phyloP scores from a whole-genome alignment of 2,329 filamentous ascomycete species.

The Penicillium sp. region DNA sequence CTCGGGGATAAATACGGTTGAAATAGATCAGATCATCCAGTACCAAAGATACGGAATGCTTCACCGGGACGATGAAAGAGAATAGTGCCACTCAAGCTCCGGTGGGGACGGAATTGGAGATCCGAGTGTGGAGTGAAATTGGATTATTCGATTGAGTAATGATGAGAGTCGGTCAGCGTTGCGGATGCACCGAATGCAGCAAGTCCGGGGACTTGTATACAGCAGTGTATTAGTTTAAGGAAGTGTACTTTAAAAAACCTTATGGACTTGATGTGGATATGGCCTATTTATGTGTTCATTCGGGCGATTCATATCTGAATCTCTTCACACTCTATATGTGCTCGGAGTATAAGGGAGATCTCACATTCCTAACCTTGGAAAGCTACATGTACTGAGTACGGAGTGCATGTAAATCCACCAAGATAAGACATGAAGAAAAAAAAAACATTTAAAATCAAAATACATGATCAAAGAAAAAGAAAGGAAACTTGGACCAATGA shows the following conservation, averaged over 20 bases:
- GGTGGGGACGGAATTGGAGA: slow-evolving; percentile 16
- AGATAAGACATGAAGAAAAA: background rate
- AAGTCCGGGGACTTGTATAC: slow-evolving; percentile 10
- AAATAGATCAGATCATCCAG: slow-evolving; percentile 5
- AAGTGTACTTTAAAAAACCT: background rate
- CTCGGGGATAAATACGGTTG: background rate
- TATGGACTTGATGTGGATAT: background rate
- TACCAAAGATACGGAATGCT: background rate
- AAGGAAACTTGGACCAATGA: background rate
- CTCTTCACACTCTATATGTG: too few species aligned
- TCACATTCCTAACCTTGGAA: background rate
- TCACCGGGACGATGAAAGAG: slow-evolving; percentile 1
- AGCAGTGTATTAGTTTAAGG: background rate
- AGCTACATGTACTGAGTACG: background rate
- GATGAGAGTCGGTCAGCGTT: slow-evolving; percentile 18
- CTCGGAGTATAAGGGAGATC: background rate
- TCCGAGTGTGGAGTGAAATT: slow-evolving; percentile 12
- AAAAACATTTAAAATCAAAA: background rate
- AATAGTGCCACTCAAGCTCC: slow-evolving; percentile 7
- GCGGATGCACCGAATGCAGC: slow-evolving; percentile 13
- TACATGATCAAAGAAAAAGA: background rate
- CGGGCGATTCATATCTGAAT: too few species aligned
- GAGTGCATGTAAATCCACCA: background rate
- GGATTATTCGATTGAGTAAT: slow-evolving; percentile 19
- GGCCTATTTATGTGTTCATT: too few species aligned